Evolutionary conservation across 306 rosid species (phyloP).

Genomic region (Casuarina cunninghamiana): DNA sequence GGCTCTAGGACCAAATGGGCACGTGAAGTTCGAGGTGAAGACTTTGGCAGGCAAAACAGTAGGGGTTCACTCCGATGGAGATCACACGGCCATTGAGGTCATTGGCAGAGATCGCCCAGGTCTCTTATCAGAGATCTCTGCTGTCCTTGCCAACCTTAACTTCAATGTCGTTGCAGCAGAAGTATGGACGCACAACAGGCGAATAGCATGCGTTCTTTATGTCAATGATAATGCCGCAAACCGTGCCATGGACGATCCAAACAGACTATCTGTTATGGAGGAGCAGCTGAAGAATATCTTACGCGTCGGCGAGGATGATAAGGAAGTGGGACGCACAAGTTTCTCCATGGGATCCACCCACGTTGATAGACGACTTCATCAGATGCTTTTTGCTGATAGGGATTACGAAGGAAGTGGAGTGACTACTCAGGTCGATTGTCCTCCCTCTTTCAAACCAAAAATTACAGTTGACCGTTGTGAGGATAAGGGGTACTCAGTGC

Average conservation of each 20-base stretch:
- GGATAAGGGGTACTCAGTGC: constrained; percentile 73
- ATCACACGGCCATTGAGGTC: constrained; percentile 65
- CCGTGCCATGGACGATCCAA: constrained; percentile 45
- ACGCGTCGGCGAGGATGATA: constrained; percentile 63
- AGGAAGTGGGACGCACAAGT: constrained; percentile 61
- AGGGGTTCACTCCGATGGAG: constrained; percentile 68
- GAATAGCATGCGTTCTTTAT: constrained; percentile 70
- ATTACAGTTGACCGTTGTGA: constrained; percentile 69
- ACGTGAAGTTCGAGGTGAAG: constrained; percentile 48
- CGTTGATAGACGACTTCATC: constrained; percentile 76
- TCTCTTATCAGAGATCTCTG: constrained; percentile 79
- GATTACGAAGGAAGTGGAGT: constrained; percentile 68
- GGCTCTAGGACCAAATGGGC: constrained; percentile 90
- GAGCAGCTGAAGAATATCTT: constrained; percentile 78
- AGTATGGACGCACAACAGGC: constrained; percentile 78
- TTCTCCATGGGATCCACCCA: constrained; percentile 74
- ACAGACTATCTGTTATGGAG: constrained; percentile 59
- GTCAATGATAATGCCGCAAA: constrained; percentile 52
- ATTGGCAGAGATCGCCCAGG: constrained; percentile 81
- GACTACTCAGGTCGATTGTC: constrained; percentile 40
- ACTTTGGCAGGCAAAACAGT: constrained; percentile 57
- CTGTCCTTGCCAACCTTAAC: constrained; percentile 69
- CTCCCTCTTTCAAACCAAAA: constrained; percentile 57
- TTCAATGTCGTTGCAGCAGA: constrained; percentile 71
- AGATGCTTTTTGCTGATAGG: constrained; percentile 74